These are phyloP conservation scores for Skeletonema potamos DNA, from an alignment of 108 stramenopile genomes.

Conservation along the genomic window DNA sequence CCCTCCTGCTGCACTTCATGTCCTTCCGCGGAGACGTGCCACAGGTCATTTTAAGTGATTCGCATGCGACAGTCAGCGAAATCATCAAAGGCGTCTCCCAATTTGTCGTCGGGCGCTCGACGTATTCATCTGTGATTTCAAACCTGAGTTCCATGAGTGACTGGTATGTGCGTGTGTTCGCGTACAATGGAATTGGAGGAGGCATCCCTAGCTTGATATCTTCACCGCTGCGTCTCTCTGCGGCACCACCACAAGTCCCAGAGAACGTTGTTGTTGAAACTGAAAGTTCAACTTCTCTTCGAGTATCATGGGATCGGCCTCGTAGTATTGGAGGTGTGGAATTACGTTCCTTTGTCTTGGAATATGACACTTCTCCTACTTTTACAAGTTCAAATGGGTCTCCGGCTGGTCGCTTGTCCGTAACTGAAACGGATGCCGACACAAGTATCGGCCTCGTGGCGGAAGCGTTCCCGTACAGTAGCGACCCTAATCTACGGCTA, in stretches of 20 bases:
- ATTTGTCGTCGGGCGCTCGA: conserved; percentile 44
- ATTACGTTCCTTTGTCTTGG: conserved; percentile 36
- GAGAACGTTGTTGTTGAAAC: conserved; percentile 33
- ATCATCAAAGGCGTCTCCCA: conserved; percentile 45
- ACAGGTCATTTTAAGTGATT: conserved; percentile 27
- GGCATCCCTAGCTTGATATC: conserved; percentile 44
- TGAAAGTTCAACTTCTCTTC: conserved; percentile 37
- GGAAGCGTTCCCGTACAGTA: conserved; percentile 30
- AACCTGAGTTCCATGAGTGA: conserved; percentile 48
- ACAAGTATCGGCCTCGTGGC: conserved; percentile 32
- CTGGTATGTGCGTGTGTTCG: conserved; percentile 79
- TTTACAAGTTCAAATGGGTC: conserved; percentile 39
- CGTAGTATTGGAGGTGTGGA: conserved; percentile 42
- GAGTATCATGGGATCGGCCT: conserved; percentile 62
- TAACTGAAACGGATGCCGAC: conserved; percentile 25
- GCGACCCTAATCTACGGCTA: conserved; percentile 22
- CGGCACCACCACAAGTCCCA: conserved; percentile 43
- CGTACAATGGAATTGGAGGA: conserved; percentile 76
- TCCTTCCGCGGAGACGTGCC: conserved; percentile 51
- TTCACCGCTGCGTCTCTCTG: conserved; percentile 36
- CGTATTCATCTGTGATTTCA: conserved; percentile 45
- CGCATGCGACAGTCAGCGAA: conserved; percentile 32
- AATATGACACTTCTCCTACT: conserved; percentile 49
- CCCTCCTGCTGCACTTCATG: conserved; percentile 33
- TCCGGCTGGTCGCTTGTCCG: conserved; percentile 34